phyloP scores from a whole-genome alignment of 495 filamentous ascomycete species.

The Tuber borchii region DNA sequence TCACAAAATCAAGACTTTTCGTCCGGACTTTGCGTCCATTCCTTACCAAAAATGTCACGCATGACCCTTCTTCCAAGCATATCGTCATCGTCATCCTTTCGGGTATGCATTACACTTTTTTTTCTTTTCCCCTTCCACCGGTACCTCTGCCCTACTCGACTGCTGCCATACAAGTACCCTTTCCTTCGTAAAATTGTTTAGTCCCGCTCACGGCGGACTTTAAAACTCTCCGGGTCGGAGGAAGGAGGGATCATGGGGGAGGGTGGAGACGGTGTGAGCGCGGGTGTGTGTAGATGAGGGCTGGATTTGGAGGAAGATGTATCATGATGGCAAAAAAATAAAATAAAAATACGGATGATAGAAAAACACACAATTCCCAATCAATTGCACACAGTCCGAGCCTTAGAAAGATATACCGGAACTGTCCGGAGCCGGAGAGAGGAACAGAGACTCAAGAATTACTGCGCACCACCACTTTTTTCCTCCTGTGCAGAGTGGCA shows the following conservation, averaged over 20 bases:
- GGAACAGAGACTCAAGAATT: not conserved
- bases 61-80: constrained; percentile 28
- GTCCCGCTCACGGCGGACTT: not conserved
- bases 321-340: not conserved
- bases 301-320: not conserved
- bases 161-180: not conserved
- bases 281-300: not conserved
- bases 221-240: not conserved
- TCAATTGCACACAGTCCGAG: constrained; percentile 27
- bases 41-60: constrained; percentile 29
- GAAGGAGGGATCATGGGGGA: not conserved
- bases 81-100: constrained; percentile 31
- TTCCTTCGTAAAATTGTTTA: not conserved
- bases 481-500: constrained; percentile 1
- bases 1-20: constrained; percentile 38
- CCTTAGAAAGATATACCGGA: constrained; percentile 34
- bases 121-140: not conserved
- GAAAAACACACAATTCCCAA: constrained; percentile 16
- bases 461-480: not conserved
- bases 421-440: constrained; percentile 26
- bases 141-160: not conserved
- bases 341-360: not conserved
- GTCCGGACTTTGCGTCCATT: constrained; percentile 36
- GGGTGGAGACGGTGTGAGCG: not conserved
- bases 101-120: not conserved